Evolutionary conservation across 2,329 filamentous ascomycete species (phyloP).

Genomic region (Aulographum hederae): DNA sequence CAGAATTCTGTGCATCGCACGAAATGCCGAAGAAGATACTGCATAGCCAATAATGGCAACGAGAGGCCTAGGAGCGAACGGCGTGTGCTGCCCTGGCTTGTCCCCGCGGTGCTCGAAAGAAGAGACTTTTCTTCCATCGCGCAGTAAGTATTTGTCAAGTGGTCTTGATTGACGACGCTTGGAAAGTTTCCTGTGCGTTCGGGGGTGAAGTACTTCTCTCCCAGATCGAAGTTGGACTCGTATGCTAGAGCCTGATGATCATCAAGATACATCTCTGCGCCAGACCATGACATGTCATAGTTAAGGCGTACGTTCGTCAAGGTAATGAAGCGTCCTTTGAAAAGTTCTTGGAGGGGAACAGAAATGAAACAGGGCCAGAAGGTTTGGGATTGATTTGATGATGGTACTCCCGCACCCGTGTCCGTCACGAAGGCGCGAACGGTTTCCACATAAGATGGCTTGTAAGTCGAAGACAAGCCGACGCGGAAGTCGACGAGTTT

Average conservation of each 20-base stretch:
- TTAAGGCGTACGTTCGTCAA: conserved; percentile 20
- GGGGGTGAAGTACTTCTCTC: conserved; percentile 20
- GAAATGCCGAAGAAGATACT: conserved; percentile 62
- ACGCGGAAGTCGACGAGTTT: conserved; percentile 40
- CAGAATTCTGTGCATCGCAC: conserved; percentile 74
- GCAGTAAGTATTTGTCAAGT: conserved; percentile 23
- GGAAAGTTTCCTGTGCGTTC: conserved; percentile 18
- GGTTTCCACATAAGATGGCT: conserved; percentile 42
- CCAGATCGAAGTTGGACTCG: conserved; percentile 7
- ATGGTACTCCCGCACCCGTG: conserved; percentile 9
- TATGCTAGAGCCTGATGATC: conserved; percentile 19
- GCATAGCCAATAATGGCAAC: conserved; percentile 43
- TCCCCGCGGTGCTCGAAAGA: conserved; percentile 9
- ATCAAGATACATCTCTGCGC: conserved; percentile 41
- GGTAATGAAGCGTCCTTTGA: conserved; percentile 49
- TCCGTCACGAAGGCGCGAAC: conserved; percentile 30
- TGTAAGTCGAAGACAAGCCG: conserved; percentile 51
- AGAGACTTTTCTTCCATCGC: conserved; percentile 10
- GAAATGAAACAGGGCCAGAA: conserved; percentile 52
- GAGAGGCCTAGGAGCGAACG: conserved; percentile 19
- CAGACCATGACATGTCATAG: conserved; percentile 37
- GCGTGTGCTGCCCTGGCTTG: conserved; percentile 6
- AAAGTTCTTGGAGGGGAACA: conserved; percentile 46
- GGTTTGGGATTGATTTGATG: conserved; percentile 7
- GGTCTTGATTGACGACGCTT: conserved; percentile 29